phyloP scores from a whole-genome alignment of 768 basidiomycete species.

The Pisolithus marmoratus region DNA sequence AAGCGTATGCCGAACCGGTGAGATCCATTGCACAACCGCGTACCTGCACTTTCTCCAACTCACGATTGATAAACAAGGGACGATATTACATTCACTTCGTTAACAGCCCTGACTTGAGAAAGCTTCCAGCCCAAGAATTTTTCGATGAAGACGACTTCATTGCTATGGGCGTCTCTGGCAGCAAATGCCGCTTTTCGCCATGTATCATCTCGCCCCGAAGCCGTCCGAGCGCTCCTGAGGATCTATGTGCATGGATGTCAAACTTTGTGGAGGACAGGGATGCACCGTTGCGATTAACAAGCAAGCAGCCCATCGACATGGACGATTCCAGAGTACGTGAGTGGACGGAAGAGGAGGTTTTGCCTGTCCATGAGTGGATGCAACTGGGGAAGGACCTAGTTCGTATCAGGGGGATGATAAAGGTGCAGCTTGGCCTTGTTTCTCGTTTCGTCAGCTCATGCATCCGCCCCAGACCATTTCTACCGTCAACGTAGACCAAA shows the following conservation, averaged over 20 bases:
- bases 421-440: constrained; percentile 11
- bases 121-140: constrained; percentile 20
- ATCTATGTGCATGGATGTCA: constrained; percentile 25
- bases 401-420: constrained; percentile 22
- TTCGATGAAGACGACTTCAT: constrained; percentile 21
- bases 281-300: constrained; percentile 14
- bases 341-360: constrained; percentile 33
- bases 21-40: background rate
- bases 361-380: constrained; percentile 33
- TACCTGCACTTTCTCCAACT: background rate
- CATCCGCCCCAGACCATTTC: constrained; percentile 12
- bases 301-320: constrained; percentile 20
- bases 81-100: constrained; percentile 24
- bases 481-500: constrained; percentile 11
- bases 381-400: constrained; percentile 24
- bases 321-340: constrained; percentile 36
- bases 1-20: constrained; percentile 24
- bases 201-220: constrained; percentile 13
- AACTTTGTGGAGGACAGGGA: constrained; percentile 21
- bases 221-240: constrained; percentile 30
- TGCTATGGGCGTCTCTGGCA: constrained; percentile 1
- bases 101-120: constrained; percentile 3
- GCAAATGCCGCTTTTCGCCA: constrained; percentile 12
- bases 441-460: background rate
- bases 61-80: constrained; percentile 10